Base-by-base conservation (phyloP, 805 yeast genomes). In the Myxozyma mucilagina region DNA sequence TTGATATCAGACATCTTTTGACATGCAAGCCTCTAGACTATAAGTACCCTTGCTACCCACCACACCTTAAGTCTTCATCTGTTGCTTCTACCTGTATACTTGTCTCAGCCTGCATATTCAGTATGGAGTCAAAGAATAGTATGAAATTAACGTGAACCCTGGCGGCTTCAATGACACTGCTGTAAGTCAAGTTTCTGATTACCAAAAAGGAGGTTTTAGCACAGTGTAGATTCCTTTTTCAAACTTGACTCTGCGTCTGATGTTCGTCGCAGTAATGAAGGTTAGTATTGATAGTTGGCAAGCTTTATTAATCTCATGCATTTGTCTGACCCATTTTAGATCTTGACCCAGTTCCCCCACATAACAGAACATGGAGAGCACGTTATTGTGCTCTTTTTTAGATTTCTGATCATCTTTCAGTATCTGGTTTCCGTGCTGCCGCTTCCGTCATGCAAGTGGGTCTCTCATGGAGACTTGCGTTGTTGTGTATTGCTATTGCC, bases 311-410 rank as follows among this genome's bases (percentile, higher is more conserved):
- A 11, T 14, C 32, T 11, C 14, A 24, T 14, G 6, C 8, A 9
- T 8, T 18, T 42, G 11, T 14, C 31, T 35, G 29, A 6, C 29
- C 7, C 16, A 2, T 8, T n/a, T 16, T 36, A 53, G 69, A 66
- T 57, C 47, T 66, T 34, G 57, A 51, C 35, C 69, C 69, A 32
- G 60, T 66, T 4, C 63, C 63, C 4, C 64, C 64, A 13, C 47
- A 59, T 31, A 39, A 83, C 62, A 71, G 84, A 56, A 76, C 79
- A 0, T 82, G 84, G 84, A 79, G 77, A 16, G 67, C 71, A 42
- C 73, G 75, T 69, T 75, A 79, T 39, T 80, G 74, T 65, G 67
- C 77, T 32, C 67, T 57, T 20, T 68, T 56, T 48, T 68, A 71
- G 71, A 61, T 57, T 42, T 59, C 66, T 18, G 68, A 66, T 44